phyloP scores from a whole-genome alignment of 2,329 filamentous ascomycete species.

The Fusarium mexicanum region DNA sequence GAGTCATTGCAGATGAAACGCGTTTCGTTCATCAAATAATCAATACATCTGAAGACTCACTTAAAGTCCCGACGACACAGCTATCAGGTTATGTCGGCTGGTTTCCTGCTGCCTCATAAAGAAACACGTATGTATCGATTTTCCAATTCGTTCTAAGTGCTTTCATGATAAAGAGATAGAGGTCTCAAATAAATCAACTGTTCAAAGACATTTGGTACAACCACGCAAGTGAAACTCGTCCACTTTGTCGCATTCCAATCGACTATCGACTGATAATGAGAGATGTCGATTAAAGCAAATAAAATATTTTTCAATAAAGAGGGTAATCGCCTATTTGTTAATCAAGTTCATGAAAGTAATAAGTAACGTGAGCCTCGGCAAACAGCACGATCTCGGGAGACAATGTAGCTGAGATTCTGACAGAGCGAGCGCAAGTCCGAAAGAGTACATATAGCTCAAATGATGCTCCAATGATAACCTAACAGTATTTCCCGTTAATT shows the following conservation, averaged over 20 bases:
- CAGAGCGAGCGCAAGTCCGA: background rate
- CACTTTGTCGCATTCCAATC: background rate
- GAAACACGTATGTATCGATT: too few species aligned
- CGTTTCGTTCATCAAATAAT: background rate
- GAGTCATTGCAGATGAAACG: background rate
- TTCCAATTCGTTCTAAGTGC: background rate
- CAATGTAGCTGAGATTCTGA: background rate
- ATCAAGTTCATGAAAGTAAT: background rate
- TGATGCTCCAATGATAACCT: background rate
- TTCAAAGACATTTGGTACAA: background rate
- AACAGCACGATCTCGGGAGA: background rate
- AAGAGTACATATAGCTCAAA: background rate
- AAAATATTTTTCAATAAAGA: background rate
- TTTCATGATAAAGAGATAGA: background rate
- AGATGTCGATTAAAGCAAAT: background rate
- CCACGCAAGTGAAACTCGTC: background rate
- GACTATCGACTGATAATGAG: background rate
- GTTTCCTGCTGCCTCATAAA: background rate
- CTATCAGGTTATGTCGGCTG: too few species aligned
- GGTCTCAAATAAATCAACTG: background rate
- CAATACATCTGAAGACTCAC: background rate
- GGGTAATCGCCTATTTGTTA: background rate
- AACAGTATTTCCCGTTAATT: fast-evolving
- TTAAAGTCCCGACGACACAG: background rate
- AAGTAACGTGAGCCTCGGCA: background rate